A percentile compares a stretch with the other conserved stretches of the same genome.
Evolutionary conservation across 164 flowering plant species (phyloP).

Genomic region (Umbellularia californica): DNA sequence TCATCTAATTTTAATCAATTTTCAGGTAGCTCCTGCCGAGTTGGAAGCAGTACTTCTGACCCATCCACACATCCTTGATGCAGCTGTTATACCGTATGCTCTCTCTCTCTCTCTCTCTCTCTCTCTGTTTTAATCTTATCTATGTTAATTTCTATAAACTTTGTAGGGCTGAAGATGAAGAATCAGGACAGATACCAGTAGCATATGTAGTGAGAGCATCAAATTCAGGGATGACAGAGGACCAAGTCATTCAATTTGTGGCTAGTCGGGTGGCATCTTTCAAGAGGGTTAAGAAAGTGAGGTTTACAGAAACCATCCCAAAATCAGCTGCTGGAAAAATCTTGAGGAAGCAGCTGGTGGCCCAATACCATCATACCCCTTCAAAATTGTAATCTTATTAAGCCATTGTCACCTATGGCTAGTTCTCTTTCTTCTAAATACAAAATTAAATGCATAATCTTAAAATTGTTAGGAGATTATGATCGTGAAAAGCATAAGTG

Average conservation of each 20-base stretch:
- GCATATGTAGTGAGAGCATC: conserved; percentile 58
- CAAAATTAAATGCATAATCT: too few relatives aligned
- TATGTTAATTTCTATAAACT: background rate
- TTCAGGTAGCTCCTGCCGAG: conserved; percentile 74
- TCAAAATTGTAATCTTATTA: conserved; percentile 37
- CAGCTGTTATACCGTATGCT: conserved; percentile 73
- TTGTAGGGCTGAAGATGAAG: conserved; percentile 64
- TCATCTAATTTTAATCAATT: background rate
- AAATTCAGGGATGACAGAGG: conserved; percentile 36
- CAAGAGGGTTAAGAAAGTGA: conserved; percentile 57
- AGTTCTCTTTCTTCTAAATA: too few relatives aligned
- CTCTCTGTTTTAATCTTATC: background rate
- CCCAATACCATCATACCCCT: conserved; percentile 15
- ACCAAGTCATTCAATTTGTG: conserved; percentile 55
- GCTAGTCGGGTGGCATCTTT: conserved; percentile 70
- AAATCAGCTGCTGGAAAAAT: conserved; percentile 73
- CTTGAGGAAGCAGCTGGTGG: conserved; percentile 46
- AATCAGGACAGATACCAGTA: conserved; percentile 66
- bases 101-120: background rate
- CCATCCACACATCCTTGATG: conserved; percentile 55
- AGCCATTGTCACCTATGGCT: background rate
- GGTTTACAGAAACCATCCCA: conserved; percentile 46
- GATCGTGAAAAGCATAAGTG: too few relatives aligned
- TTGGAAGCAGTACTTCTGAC: conserved; percentile 56
- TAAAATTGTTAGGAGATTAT: too few relatives aligned